Conservation (phyloP, 2,329 filamentous ascomycete genomes). For the Leptographium lundbergii region DNA sequence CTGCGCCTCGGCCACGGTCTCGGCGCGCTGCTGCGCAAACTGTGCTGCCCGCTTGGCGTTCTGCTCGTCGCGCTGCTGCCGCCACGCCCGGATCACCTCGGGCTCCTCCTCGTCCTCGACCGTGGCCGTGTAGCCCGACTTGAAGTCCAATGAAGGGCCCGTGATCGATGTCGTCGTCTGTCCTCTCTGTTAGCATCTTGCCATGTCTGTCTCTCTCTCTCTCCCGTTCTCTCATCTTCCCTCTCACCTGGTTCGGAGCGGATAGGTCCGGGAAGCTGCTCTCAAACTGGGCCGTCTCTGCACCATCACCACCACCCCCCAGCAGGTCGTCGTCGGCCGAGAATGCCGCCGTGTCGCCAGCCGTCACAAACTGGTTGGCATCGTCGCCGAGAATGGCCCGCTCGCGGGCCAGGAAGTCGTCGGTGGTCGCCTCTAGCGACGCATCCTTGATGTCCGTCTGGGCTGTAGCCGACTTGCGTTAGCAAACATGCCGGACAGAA, state of each 20-base stretch:
- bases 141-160: constrained; percentile 51
- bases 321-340: constrained; percentile 58
- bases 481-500: neutral
- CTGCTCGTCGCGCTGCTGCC: constrained; percentile 72
- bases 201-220: neutral
- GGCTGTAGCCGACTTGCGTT: constrained; percentile 30
- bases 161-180: constrained; percentile 52
- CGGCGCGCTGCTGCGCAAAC: constrained; percentile 67
- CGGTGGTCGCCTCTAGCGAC: constrained; percentile 46
- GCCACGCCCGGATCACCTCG: constrained; percentile 83
- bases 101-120: constrained; percentile 66
- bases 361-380: constrained; percentile 75
- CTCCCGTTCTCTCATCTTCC: neutral
- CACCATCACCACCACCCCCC: constrained; percentile 43
- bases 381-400: constrained; percentile 85
- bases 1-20: constrained; percentile 80
- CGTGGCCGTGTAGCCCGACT: constrained; percentile 47
- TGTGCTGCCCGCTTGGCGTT: constrained; percentile 76
- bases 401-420: constrained; percentile 87
- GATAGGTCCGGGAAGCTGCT: constrained; percentile 78
- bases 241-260: constrained; percentile 50
- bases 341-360: constrained; percentile 40
- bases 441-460: constrained; percentile 52
- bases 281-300: constrained; percentile 52
- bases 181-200: neutral